phyloP scores from a whole-genome alignment of 441 rosid genomes.

The Geranium incanum region DNA sequence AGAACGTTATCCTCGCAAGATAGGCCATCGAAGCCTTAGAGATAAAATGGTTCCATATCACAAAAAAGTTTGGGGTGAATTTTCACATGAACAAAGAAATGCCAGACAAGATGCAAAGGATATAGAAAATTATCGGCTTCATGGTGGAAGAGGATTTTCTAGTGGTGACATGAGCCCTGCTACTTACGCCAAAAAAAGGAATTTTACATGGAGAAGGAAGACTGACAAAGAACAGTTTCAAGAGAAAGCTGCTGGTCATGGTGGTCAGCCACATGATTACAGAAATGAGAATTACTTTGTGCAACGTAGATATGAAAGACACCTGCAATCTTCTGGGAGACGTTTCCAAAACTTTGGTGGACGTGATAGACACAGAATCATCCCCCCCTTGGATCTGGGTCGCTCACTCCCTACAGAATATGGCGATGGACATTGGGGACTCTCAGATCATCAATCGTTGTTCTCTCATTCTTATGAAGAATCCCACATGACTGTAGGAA shows the following conservation, averaged over 20 bases:
- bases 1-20: conserved; percentile 20
- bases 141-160: conserved; percentile 21
- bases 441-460: conserved; percentile 21
- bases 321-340: conserved; percentile 28
- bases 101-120: conserved; percentile 22
- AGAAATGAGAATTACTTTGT: conserved; percentile 24
- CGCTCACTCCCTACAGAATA: conserved; percentile 26
- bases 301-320: conserved; percentile 24
- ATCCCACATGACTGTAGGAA: conserved; percentile 22
- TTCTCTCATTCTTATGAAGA: conserved; percentile 24
- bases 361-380: conserved; percentile 25
- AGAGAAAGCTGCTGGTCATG: conserved; percentile 25
- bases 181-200: conserved; percentile 20
- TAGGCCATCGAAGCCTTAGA: conserved; percentile 24
- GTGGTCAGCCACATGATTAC: conserved; percentile 23
- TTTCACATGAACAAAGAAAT: conserved; percentile 25
- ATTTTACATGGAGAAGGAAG: conserved; percentile 27
- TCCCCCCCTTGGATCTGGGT: conserved; percentile 30
- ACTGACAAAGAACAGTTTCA: conserved; percentile 20
- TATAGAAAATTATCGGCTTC: conserved; percentile 22
- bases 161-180: conserved; percentile 23
- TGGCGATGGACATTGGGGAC: conserved; percentile 27
- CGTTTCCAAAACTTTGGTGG: conserved; percentile 24
- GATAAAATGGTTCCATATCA: conserved; percentile 25
- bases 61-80: conserved; percentile 25